Base-by-base conservation (phyloP, 306 rosid species). In the Begonia loranthoides region DNA sequence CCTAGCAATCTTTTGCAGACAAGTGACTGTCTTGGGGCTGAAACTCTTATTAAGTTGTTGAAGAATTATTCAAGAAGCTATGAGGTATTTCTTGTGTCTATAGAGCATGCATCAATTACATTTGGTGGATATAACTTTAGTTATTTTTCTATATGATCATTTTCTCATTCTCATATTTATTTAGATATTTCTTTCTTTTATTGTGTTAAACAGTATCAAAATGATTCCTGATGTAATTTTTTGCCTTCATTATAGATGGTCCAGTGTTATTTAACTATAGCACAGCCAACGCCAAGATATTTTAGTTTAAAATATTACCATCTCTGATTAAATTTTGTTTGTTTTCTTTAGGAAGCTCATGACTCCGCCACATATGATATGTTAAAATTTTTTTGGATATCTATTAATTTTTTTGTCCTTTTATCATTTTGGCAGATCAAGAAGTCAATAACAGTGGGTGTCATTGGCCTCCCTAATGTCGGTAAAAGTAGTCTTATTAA, bases 1-100 rank as follows among this genome's bases (percentile, higher is more conserved):
- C 56, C 94, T 11, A 90, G 79, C 56, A 78, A 69, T 60, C 64
- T 64, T 57, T 65, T 90, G 59, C 94, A 75, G 63, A 66, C 85
- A 33, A 92, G 96, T 60, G 96, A 92, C 70, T 92, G 99, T 51
- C 93, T 92, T 33, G 99, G 99, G 57, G 99, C 94, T 52, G 96
- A 86, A 57, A 92, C 93, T 50, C 94, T 92, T 40, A 70, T 92
- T 33, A 92, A 92, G 66, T 60, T 92, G 79, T 70, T 92, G 76
- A 92, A 86, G 84, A 92, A 86, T 69, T 92, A 86, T 73, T 80
- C 96, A 14, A 79, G 99, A 80, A 92, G 99, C 52, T 76, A 92
- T 12, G 96, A 86, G 88, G 99, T 92, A 72, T 22, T 2, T 22
- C 28, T 22, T 43, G 2, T 39, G 15, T 40, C 49, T 50, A 1